phyloP scores from a whole-genome alignment of 805 yeast species.

The Wickerhamiella cacticola region DNA sequence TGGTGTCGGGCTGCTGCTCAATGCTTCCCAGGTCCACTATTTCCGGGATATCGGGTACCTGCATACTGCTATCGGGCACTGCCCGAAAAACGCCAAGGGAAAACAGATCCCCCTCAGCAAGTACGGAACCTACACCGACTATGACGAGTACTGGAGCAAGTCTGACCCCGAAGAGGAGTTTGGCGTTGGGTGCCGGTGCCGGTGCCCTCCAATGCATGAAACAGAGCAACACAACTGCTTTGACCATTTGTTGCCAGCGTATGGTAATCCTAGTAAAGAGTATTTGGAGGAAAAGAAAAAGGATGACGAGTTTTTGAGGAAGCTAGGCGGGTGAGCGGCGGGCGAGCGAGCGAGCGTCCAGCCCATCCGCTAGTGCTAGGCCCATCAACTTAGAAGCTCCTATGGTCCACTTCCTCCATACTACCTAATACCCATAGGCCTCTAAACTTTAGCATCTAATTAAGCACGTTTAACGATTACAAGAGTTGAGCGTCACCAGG shows the following conservation, averaged over 20 bases:
- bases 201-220: conserved; percentile 33
- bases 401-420: too few species aligned
- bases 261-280: not conserved
- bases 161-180: conserved; percentile 31
- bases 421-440: too few species aligned
- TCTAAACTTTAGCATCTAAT: too few species aligned
- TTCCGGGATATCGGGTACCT: conserved; percentile 86
- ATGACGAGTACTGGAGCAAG: conserved; percentile 32
- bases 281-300: not conserved
- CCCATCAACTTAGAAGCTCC: not conserved
- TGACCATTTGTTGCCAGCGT: conserved; percentile 3
- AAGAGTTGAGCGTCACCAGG: too few species aligned
- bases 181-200: conserved; percentile 79
- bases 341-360: not conserved
- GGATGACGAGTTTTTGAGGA: not conserved
- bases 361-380: not conserved
- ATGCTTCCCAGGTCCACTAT: conserved; percentile 65
- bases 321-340: not conserved
- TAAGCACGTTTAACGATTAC: too few species aligned
- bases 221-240: conserved; percentile 9
- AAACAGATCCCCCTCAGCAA: conserved; percentile 35
- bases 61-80: conserved; percentile 57
- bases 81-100: conserved; percentile 55
- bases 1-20: conserved; percentile 66
- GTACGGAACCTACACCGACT: conserved; percentile 28